A percentile compares a stretch with the other conserved stretches of the same genome.
Evolutionary conservation across 2,329 filamentous ascomycete species (phyloP).

Genomic region (Triangularia setosa): DNA sequence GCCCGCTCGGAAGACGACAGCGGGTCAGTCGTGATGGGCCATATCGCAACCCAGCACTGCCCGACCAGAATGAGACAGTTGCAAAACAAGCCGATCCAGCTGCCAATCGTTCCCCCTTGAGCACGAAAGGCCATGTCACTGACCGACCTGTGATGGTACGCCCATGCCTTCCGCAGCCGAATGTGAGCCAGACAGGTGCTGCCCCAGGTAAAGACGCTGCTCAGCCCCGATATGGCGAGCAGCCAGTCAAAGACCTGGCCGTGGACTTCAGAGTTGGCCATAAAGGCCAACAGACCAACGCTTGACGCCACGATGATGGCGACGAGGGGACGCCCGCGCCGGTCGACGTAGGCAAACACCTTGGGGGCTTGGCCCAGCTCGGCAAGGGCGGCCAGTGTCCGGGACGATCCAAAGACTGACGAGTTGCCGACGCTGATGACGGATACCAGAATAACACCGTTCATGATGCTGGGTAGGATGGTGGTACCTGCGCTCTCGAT

Average conservation of each 20-base stretch:
- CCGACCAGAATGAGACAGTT: conserved; percentile 54
- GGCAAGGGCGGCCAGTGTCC: conserved; percentile 55
- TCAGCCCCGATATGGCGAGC: conserved; percentile 59
- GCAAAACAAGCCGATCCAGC: conserved; percentile 58
- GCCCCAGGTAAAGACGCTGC: conserved; percentile 65
- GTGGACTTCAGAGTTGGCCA: conserved; percentile 38
- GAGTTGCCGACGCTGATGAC: conserved; percentile 58
- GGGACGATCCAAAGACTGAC: conserved; percentile 55
- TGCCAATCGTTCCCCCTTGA: conserved; percentile 58
- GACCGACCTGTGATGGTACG: conserved; percentile 54
- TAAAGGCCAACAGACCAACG: conserved; percentile 49
- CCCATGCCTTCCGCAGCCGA: conserved; percentile 64
- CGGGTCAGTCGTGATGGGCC: conserved; percentile 24
- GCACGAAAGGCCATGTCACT: conserved; percentile 66
- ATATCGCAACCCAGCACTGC: conserved; percentile 43
- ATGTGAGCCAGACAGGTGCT: conserved; percentile 67
- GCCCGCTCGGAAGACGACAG: conserved; percentile 32
- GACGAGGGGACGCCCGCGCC: conserved; percentile 51
- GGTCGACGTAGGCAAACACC: conserved; percentile 55
- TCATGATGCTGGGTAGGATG: conserved; percentile 55
- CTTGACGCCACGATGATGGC: conserved; percentile 45
- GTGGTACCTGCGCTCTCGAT: conserved; percentile 49
- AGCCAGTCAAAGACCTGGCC: conserved; percentile 63
- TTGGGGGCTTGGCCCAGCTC: conserved; percentile 57
- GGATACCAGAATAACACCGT: conserved; percentile 55